Evolutionary conservation across 306 rosid genomes (phyloP).

Genomic region (Pueraria montana): DNA sequence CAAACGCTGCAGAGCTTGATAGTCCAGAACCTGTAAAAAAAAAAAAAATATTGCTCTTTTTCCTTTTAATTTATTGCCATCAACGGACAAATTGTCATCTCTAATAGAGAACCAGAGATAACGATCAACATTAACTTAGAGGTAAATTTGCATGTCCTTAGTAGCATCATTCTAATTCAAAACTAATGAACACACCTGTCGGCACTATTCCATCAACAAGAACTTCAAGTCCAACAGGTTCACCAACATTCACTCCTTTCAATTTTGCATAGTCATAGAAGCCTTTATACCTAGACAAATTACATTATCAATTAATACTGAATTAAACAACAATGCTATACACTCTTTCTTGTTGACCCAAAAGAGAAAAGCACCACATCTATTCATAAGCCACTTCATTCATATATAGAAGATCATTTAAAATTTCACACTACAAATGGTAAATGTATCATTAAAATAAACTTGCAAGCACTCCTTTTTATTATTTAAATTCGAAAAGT

Average conservation of each 20-base stretch:
- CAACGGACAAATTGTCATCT: slow-evolving; percentile 26
- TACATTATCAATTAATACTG: slow-evolving; percentile 31
- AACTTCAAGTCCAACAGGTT: slow-evolving; percentile 88
- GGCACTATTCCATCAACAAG: slow-evolving; percentile 95
- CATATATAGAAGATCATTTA: slow-evolving; percentile 8
- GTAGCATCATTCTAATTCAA: slow-evolving; percentile 24
- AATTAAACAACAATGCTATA: neutral
- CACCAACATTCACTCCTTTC: slow-evolving; percentile 70
- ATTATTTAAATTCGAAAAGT: neutral
- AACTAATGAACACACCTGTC: slow-evolving; percentile 65
- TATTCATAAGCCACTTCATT: neutral
- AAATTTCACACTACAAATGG: neutral
- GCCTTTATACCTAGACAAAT: slow-evolving; percentile 85
- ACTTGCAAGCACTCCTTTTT: neutral
- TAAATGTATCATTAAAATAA: neutral
- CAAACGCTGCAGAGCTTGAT: slow-evolving; percentile 98
- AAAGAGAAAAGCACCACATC: neutral
- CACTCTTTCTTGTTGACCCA: slow-evolving; percentile 17
- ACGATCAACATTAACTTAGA: slow-evolving; percentile 13
- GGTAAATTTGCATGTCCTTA: slow-evolving; percentile 15
- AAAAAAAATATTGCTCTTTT: neutral
- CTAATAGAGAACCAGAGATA: slow-evolving; percentile 27
- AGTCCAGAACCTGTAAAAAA: slow-evolving; percentile 84
- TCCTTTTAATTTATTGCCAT: slow-evolving; percentile 17
- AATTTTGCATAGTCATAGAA: slow-evolving; percentile 73